These are phyloP conservation scores for Penicillium brevicompactum DNA, from an alignment of 2,329 filamentous ascomycete genomes.

Conservation along the genomic window DNA sequence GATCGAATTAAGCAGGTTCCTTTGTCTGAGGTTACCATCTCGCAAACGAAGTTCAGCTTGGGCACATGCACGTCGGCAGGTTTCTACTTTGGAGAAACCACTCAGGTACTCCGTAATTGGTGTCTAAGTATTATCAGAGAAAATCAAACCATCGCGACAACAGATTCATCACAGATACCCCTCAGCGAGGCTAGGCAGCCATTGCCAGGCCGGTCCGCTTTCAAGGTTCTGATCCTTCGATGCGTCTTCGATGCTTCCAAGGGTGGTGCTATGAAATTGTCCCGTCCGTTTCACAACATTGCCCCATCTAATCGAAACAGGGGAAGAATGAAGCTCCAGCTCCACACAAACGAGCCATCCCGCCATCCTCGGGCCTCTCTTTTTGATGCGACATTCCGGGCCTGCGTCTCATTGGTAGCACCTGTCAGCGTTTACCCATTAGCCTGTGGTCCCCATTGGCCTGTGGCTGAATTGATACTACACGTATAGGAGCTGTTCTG, in stretches of 20 bases:
- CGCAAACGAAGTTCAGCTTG: background rate
- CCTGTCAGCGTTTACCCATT: background rate
- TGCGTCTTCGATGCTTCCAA: conserved; percentile 33
- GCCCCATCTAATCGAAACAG: conserved; percentile 3
- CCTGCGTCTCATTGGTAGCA: background rate
- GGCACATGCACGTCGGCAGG: background rate
- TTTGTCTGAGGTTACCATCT: background rate
- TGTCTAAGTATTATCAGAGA: background rate
- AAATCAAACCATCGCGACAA: background rate
- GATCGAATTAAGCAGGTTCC: background rate
- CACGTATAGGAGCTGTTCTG: background rate
- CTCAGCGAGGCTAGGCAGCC: conserved; percentile 19
- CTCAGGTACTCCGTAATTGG: background rate
- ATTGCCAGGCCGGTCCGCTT: conserved; percentile 19
- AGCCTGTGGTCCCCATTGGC: background rate
- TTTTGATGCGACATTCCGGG: conserved; percentile 17
- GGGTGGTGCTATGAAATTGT: background rate
- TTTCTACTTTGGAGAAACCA: background rate
- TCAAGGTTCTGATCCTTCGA: conserved; percentile 23
- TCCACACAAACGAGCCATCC: conserved; percentile 9
- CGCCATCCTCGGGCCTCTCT: conserved; percentile 18
- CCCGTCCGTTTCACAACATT: background rate
- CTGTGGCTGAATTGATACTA: background rate
- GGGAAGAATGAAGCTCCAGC: background rate
- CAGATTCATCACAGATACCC: conserved; percentile 10